Conservation (phyloP, 257 asterid genomes). For the Verbascum thapsus region DNA sequence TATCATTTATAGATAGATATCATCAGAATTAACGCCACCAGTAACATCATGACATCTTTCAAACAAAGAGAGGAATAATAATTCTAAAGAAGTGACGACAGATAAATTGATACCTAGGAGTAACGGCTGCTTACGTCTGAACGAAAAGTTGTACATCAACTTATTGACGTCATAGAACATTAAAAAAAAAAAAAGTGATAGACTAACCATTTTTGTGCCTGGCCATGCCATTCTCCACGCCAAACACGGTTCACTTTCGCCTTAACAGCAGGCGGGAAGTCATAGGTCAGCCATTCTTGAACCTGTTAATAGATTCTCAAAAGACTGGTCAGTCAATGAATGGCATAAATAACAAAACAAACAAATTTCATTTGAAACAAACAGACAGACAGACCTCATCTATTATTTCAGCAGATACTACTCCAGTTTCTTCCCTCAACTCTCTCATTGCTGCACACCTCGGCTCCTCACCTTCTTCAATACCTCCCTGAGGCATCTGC, state of each 20-base stretch:
- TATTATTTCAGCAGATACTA: slow-evolving; percentile 80
- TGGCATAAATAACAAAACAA: too few relatives aligned
- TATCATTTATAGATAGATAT: not conserved
- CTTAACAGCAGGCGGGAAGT: slow-evolving; percentile 95
- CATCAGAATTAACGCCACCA: not conserved
- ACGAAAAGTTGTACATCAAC: not conserved
- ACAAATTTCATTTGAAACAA: too few relatives aligned
- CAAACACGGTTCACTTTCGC: slow-evolving; percentile 96
- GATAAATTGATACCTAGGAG: not conserved
- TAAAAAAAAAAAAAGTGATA: not conserved
- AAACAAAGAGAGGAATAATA: not conserved
- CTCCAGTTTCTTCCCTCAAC: slow-evolving; percentile 93
- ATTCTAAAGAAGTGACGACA: slow-evolving; percentile 12
- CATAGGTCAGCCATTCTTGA: slow-evolving; percentile 87
- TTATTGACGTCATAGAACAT: too few relatives aligned
- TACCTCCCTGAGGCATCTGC: slow-evolving; percentile 99
- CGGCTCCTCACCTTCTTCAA: slow-evolving; percentile 97
- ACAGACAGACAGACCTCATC: too few relatives aligned
- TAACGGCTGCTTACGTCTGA: not conserved
- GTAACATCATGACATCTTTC: not conserved
- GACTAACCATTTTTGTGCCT: slow-evolving; percentile 92
- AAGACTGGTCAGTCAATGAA: slow-evolving; percentile 26
- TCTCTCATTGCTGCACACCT: slow-evolving; percentile 89
- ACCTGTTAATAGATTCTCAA: slow-evolving; percentile 65
- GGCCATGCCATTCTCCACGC: slow-evolving; percentile 99